Evolutionary conservation across 2,329 filamentous ascomycete species (phyloP), one percentile per base, ranked within the genome.

Genomic region (Hymenoscyphus linearis): DNA sequence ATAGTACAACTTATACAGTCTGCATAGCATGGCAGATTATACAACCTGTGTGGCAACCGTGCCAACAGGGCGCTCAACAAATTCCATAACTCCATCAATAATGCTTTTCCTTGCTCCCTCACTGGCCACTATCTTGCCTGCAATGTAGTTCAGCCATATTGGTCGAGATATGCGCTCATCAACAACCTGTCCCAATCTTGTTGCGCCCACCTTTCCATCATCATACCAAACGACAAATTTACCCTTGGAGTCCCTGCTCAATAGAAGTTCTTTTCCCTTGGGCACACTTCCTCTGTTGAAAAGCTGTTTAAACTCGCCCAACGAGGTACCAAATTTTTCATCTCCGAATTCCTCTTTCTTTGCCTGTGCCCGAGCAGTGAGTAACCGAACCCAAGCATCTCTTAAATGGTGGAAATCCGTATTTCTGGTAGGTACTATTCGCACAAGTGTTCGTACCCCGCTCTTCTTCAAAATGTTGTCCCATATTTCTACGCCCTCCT

Each of bases 321-420:
- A 83, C 0, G 89, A 84, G 14, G 79, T 74, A 14, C 90, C 90
- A 70, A 98, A 98, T 0, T 78, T 79, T 64, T 95, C 91, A 67
- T 93, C 89, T 26, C 83, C 80, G 73, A 85, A 80, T 1, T 76
- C 75, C 36, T 77, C 76, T 47, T 82, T 78, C 44, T 82, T 79
- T 81, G 80, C 79, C 65, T 86, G 81, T 2, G 88, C 87, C 36
- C 89, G 85, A 9, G 84, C 87, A 59, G 90, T 89, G 65, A 99
- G 88, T 25, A 90, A 89, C 5, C 92, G 85, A 62, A 97, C 90
- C 78, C 93, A 96, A 1, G 90, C 95, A 72, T 99, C 95, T 47
- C 93, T 85, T 64, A 99, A 76, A 74, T 99, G 95, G 66, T 88
- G 85, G 75, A 97, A 98, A 75, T 98, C 93, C 18, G 95, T 99